Evolutionary conservation across 257 asterid species (phyloP), one percentile per base, ranked within the genome.

Genomic region (Ophiorrhiza pumila): DNA sequence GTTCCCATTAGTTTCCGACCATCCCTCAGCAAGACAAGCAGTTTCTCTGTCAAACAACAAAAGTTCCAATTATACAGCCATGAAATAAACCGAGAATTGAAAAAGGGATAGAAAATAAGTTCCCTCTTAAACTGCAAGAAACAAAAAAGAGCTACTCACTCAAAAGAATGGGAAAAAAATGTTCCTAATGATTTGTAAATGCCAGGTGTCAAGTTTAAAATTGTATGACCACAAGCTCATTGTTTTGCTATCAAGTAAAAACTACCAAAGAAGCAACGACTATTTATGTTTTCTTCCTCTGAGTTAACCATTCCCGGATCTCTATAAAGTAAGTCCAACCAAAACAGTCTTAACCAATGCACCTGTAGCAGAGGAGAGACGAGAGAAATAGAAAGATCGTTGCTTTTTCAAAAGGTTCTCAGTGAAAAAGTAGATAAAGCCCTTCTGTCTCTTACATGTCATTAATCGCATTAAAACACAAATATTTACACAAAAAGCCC

Each of bases 1-100:
- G 81, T 82, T 70, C 87, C 89, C 79, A 78, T 70, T 58, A 85
- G 80, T 67, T 85, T 82, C 45, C 85, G 80, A 46, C 89, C 89
- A 75, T 82, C 87, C 58, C 89, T 76, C 74, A 85, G 79, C 83
- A 82, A 59, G 72, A 82, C 89, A 55, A 82, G 84, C 63, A 82
- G 80, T 73, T 82, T 82, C 74, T 78, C 87, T 82, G 82, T 23
- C 60, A 76, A 63, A 74, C n/a, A 62, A n/a, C 55, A 66, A 37
- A 56, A 52, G 22, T 31, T 37, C 71, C 45, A 65, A 70, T 32
- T 39, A 50, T 29, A 22, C n/a, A 27, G 61, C 41, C 18, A 41
- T 9, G 31, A 58, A 8, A 27, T 2, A 27, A 41, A 42, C 20
- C 3, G n/a, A 71, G 39, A 29, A 27, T 12, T 12, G 50, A 55